Evolutionary conservation across 441 rosid species (phyloP).

Genomic region (Euphorbia corollata): DNA sequence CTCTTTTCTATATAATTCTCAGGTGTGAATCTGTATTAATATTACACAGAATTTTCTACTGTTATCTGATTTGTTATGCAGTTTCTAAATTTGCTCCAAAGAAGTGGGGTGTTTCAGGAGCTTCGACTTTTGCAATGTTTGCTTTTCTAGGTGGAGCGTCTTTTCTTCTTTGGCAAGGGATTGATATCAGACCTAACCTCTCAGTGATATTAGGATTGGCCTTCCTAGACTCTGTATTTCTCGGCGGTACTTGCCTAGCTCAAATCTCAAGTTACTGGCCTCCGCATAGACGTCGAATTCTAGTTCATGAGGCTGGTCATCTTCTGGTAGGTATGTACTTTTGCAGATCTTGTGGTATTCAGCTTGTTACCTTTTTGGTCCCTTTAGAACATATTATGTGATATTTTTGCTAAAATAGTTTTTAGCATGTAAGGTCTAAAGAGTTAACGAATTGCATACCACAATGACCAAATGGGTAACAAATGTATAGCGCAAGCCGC

Average conservation of each 20-base stretch:
- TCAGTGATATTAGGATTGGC: constrained; percentile 61
- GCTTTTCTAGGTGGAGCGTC: constrained; percentile 60
- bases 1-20: too few species aligned
- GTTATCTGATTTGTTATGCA: constrained; percentile 19
- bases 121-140: constrained; percentile 46
- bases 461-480: too few species aligned
- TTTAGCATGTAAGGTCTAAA: too few species aligned
- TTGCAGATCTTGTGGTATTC: too few species aligned
- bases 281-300: constrained; percentile 63
- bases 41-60: neutral
- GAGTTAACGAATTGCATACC: too few species aligned
- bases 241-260: constrained; percentile 78
- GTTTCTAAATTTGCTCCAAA: constrained; percentile 69
- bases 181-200: constrained; percentile 70
- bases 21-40: neutral
- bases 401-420: too few species aligned
- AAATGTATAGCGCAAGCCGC: too few species aligned
- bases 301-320: constrained; percentile 95
- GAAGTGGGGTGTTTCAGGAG: constrained; percentile 83
- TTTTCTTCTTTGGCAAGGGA: constrained; percentile 61
- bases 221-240: constrained; percentile 53
- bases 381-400: too few species aligned
- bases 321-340: constrained; percentile 56
- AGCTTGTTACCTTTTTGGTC: too few species aligned
- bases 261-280: constrained; percentile 87